Conservation (phyloP, 2,329 filamentous ascomycete genomes). For the Penicillium expansum region DNA sequence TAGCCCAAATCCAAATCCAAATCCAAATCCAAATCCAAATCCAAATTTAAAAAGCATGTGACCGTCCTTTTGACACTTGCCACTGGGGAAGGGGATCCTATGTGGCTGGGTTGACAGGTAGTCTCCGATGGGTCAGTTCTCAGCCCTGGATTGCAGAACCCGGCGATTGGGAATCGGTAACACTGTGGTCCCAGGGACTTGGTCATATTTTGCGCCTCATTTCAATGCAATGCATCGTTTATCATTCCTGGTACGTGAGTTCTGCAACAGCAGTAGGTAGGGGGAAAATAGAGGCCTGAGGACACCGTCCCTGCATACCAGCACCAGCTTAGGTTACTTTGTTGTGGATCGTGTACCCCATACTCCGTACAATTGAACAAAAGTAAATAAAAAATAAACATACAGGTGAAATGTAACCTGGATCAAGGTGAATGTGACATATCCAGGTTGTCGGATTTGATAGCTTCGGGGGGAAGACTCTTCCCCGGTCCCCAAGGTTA, state of each 20-base stretch:
- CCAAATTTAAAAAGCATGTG: constrained; percentile 11
- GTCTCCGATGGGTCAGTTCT: constrained; percentile 10
- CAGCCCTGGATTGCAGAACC: constrained; percentile 2
- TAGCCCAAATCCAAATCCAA: background rate
- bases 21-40: constrained; percentile 10
- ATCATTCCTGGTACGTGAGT: constrained; percentile 6
- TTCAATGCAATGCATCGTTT: background rate
- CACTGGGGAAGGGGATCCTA: background rate
- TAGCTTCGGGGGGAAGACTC: constrained; percentile 20
- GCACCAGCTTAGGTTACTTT: constrained; percentile 4
- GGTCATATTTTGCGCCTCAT: constrained; percentile 11
- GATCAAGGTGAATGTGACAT: constrained; percentile 21
- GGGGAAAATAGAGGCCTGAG: background rate
- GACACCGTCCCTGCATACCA: constrained; percentile 24
- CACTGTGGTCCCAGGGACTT: constrained; percentile 3
- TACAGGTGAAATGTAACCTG: background rate
- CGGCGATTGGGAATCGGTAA: constrained; percentile 1
- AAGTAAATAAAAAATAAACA: background rate
- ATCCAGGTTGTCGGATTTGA: constrained; percentile 19
- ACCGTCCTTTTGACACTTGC: constrained; percentile 10
- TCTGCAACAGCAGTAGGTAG: constrained; percentile 3
- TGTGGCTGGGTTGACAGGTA: constrained; percentile 10
- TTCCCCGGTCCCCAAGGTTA: constrained; percentile 16
- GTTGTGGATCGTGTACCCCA: constrained; percentile 7
- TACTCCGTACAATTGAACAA: background rate